Base-by-base conservation (phyloP, 805 yeast species). In the Grigorovia yakushimaensis region DNA sequence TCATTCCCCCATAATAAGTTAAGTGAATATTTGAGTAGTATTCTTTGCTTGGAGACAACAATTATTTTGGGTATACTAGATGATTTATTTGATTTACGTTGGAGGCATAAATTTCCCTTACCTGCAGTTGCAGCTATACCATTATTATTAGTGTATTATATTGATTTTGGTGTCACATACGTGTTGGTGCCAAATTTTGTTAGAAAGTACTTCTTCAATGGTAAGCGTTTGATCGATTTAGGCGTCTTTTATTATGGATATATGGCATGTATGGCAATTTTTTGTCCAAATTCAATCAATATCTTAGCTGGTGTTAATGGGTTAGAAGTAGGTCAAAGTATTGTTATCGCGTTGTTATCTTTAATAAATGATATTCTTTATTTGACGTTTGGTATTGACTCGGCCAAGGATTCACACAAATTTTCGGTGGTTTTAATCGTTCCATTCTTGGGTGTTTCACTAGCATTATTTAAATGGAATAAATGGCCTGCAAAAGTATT, bases 281-380 rank as follows among this genome's bases (percentile, higher is more conserved):
- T 93, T 61, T 84, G 96, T 58, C 97, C 99, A 21, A 91, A 93
- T 62, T 87, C 97, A 10, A 88, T 93, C 64, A 93, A 93, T 62
- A 93, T 93, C 45, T 70, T 89, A 27, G 99, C 99, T 0, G 99
- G 99, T 5, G 78, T 93, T 42, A 93, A 93, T 64, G 99, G 99
- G 0, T 71, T 93, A 40, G 99, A 93, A 67, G 97, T 89, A 11
- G 98, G 97, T 23, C 98, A 93, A 66, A 81, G 94, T 33, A 74
- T 91, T 4, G 83, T 91, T 0, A 70, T 93, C 46, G 88, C 86
- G 0, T 41, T 79, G 0, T 73, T 88, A 27, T 75, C 91, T 41
- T 65, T 93, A 20, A 56, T 81, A 43, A 93, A 93, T 66, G 98
- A 93, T 63, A 56, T 73, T 11, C 74, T 84, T 59, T 91, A 89